These are phyloP conservation scores for Petrea volubilis DNA, from an alignment of 257 asterid genomes.

Conservation along the genomic window DNA sequence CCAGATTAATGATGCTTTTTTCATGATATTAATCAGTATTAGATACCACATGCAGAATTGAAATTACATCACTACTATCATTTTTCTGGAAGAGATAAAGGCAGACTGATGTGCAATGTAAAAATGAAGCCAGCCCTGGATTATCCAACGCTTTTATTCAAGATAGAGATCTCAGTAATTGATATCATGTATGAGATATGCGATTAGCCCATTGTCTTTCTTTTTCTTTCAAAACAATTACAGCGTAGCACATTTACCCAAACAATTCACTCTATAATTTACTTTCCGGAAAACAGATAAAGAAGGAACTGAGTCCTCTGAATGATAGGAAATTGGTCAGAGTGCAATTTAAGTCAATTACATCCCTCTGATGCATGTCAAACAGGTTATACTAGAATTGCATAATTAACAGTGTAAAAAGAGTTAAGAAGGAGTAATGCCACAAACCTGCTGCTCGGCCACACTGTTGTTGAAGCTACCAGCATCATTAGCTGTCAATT, in stretches of 20 bases:
- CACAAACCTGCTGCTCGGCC: constrained; percentile 87
- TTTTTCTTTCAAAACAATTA: no score
- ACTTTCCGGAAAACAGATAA: no score
- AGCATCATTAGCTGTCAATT: constrained; percentile 81
- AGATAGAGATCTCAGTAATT: background rate
- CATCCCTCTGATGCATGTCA: background rate
- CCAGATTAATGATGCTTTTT: background rate
- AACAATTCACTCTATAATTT: no score
- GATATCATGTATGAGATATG: no score
- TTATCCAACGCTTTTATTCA: background rate
- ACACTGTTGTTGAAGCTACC: constrained; percentile 99
- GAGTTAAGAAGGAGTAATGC: constrained; percentile 19
- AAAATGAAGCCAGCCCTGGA: constrained; percentile 9
- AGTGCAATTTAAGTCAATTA: background rate
- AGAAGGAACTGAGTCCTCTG: constrained; percentile 8
- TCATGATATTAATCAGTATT: background rate
- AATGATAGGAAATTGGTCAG: constrained; percentile 6
- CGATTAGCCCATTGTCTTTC: no score
- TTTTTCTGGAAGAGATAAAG: background rate
- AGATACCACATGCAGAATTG: background rate
- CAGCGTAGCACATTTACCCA: background rate
- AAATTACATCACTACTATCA: background rate
- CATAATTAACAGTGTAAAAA: constrained; percentile 11
- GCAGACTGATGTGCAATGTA: background rate
- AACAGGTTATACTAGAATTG: background rate